phyloP scores from a whole-genome alignment of 2,329 filamentous ascomycete genomes.

The Phyllosticta capitalensis region DNA sequence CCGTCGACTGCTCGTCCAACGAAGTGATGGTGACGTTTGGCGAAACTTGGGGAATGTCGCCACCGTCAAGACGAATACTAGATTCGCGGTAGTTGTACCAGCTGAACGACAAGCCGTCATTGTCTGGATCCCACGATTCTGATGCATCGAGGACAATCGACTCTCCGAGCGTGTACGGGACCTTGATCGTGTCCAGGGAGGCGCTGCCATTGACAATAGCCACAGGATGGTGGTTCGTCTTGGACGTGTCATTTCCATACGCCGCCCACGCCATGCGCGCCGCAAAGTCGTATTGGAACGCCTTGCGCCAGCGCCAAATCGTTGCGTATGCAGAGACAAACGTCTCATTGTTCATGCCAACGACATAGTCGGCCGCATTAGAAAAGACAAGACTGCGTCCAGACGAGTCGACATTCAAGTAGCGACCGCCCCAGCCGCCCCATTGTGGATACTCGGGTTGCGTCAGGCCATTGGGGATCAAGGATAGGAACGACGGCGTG shows the following conservation, averaged over 20 bases:
- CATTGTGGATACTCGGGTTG: constrained; percentile 30
- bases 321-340: constrained; percentile 24
- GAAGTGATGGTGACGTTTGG: constrained; percentile 5
- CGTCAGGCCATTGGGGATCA: constrained; percentile 35
- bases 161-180: constrained; percentile 8
- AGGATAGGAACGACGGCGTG: constrained; percentile 33
- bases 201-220: constrained; percentile 14
- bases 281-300: constrained; percentile 36
- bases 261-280: constrained; percentile 33
- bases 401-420: constrained; percentile 18
- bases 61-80: neutral
- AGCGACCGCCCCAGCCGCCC: constrained; percentile 37
- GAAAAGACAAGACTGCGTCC: constrained; percentile 18
- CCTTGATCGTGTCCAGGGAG: constrained; percentile 6
- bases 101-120: constrained; percentile 12
- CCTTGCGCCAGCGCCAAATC: constrained; percentile 35
- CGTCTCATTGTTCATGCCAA: constrained; percentile 24
- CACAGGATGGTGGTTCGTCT: constrained; percentile 15
- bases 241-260: constrained; percentile 3
- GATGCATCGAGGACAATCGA: constrained; percentile 13
- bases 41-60: neutral
- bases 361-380: constrained; percentile 27
- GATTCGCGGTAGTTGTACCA: constrained; percentile 16
- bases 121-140: constrained; percentile 16
- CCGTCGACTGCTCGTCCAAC: neutral